These are phyloP conservation scores for Peniophora sp. DNA, from an alignment of 1,284 basidiomycete species.

Conservation along the genomic window DNA sequence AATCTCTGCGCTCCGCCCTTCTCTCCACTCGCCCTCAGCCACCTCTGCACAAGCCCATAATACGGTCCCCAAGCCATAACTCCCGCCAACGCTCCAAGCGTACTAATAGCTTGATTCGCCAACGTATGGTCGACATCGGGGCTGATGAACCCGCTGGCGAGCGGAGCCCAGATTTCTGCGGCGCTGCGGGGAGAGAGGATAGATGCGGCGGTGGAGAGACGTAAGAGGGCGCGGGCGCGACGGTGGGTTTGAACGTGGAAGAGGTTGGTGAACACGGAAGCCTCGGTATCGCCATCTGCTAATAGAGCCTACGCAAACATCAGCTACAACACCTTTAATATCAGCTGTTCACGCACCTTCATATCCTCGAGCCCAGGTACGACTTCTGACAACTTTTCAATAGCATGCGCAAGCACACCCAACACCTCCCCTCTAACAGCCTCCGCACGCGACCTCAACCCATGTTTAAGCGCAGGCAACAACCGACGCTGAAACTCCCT, in stretches of 20 bases:
- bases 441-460: constrained; percentile 77
- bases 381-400: constrained; percentile 51
- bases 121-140: constrained; percentile 82
- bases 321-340: too few relatives aligned
- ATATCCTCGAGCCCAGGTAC: constrained; percentile 70
- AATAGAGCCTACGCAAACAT: constrained; percentile 50
- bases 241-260: constrained; percentile 93
- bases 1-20: constrained; percentile 76
- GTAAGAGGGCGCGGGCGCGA: constrained; percentile 79
- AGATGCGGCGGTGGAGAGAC: constrained; percentile 79
- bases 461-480: constrained; percentile 79
- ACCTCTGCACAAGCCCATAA: constrained; percentile 75
- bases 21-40: constrained; percentile 66
- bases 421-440: constrained; percentile 87
- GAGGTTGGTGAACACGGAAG: constrained; percentile 96
- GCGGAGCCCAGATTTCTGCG: constrained; percentile 80
- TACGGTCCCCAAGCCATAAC: constrained; percentile 84
- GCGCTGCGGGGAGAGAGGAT: constrained; percentile 66
- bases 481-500: constrained; percentile 59
- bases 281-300: constrained; percentile 90
- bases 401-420: constrained; percentile 72
- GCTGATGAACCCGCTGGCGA: constrained; percentile 79
- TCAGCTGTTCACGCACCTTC: constrained; percentile 28
- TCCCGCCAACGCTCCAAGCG: constrained; percentile 71
- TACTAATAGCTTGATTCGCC: constrained; percentile 82